A percentile compares a stretch with the other conserved stretches of the same genome.
phyloP scores from a whole-genome alignment of 371 early-diverging fungal genomes.

The Syncephalastrum contaminatum region DNA sequence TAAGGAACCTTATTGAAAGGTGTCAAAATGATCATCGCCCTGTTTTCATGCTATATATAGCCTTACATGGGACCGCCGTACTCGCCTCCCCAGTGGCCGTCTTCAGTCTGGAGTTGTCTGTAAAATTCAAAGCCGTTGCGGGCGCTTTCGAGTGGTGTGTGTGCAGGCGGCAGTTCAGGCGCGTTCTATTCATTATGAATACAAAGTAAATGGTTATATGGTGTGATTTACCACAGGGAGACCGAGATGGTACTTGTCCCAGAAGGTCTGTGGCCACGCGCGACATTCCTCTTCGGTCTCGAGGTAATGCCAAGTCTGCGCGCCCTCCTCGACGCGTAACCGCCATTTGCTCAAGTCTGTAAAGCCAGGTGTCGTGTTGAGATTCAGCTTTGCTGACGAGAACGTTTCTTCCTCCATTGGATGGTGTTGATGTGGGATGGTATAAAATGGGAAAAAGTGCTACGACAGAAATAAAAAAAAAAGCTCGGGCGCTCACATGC shows the following conservation, averaged over 20 bases:
- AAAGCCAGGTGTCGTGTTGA: slow-evolving; percentile 35
- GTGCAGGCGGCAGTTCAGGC: slow-evolving; percentile 43
- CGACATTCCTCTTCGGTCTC: slow-evolving; percentile 61
- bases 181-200: slow-evolving; percentile 44
- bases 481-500: too few relatives aligned
- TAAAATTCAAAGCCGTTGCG: slow-evolving; percentile 88
- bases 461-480: too few relatives aligned
- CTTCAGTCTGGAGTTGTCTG: slow-evolving; percentile 85
- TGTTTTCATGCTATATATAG: neutral
- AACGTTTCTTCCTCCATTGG: slow-evolving; percentile 18
- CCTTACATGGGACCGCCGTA: slow-evolving; percentile 93
- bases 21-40: neutral
- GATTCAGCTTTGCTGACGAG: slow-evolving; percentile 36
- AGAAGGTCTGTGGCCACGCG: slow-evolving; percentile 73
- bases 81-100: slow-evolving; percentile 97
- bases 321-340: slow-evolving; percentile 76
- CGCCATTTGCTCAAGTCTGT: slow-evolving; percentile 83
- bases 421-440: too few relatives aligned
- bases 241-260: slow-evolving; percentile 92
- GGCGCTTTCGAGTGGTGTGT: slow-evolving; percentile 78
- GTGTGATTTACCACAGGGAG: slow-evolving; percentile 55
- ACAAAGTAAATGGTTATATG: neutral
- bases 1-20: slow-evolving; percentile 62
- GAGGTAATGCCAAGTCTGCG: slow-evolving; percentile 92
- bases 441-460: too few relatives aligned